Evolutionary conservation across 1,284 basidiomycete species (phyloP), one percentile per base, ranked within the genome.

Genomic region (Ceratobasidium sp.): DNA sequence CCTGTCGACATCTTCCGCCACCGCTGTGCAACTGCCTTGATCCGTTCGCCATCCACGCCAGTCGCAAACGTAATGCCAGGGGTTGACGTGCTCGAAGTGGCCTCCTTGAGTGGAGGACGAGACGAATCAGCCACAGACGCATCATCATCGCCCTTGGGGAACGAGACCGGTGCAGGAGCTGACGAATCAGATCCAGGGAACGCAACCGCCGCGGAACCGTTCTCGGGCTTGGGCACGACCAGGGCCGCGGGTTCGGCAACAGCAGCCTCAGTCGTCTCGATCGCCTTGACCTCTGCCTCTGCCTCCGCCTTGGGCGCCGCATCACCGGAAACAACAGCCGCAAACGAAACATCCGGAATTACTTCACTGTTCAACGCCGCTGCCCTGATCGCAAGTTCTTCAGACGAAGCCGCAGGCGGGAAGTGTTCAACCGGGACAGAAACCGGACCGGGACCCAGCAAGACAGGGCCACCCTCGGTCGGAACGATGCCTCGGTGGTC

Each of bases 121-220:
- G 53, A 6, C 8, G 66, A 71, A 34, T 54, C 54, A 58, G 66
- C 16, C 8, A 49, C 27, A 19, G 66, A 71, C 19, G 66, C 29
- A 9, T 34, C 66, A 24, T 71, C 66, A 34, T 71, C 66, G 13
- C 39, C 24, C 66, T 71, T 71, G 66, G 66, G 66, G 66, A 71
- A 58, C 54, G 54, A 19, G 29, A 48, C 9, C 22, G 54, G 66
- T 2, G 37, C 27, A 22, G 66, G 37, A 2, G 41, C 16, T 9
- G 41, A 43, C 22, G 53, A 34, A 6, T 59, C 66, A 11, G 54
- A 19, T 13, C 6, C 27, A n/a, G 66, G 66, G 66, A 59, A 53
- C 19, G 59, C 37, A 46, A 24, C 59, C 22, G 22, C n/a, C 11
- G 22, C 59, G 19, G 59, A 19, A 34, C 34, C 56, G 7, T 43